Base-by-base conservation (phyloP, 306 rosid genomes). In the Castanospermum australe region DNA sequence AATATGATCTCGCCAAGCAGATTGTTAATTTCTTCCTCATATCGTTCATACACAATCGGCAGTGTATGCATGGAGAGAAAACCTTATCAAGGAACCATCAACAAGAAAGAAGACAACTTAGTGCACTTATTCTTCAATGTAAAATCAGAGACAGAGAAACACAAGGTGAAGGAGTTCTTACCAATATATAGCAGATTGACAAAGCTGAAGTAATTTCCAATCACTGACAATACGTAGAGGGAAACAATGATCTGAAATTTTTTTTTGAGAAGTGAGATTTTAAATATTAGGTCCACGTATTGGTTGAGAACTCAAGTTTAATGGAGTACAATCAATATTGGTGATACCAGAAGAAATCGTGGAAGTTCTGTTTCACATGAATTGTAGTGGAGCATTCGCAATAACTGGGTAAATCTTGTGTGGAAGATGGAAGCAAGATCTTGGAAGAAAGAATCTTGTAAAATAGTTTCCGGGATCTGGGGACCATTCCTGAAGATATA, bases 141-240 rank as follows among this genome's bases (percentile, higher is more conserved):
- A 51, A 75, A 57, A 78, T 54, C 32, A 66, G 25, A 24, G 12
- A 21, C 5, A 45, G 11, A 65, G 11, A 41, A 14, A 52, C 39
- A 57, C 33, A 68, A 76, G 5, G n/a, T 2, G 61, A 70, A 69
- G 28, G 15, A 61, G 14, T 75, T 68, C 81, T 84, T 84, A 94
- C 98, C 96, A 5, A 90, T 33, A 72, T 92, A 94, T 45, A 94
- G 85, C 73, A 90, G 73, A 81, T 94, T 90, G 69, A 92, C 79
- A 55, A 85, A 85, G 86, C 86, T 88, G 84, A 94, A 67, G 82
- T 78, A 94, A 67, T 51, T 84, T 47, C 98, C 98, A 42, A 92
- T 83, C 79, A 86, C 90, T 8, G 97, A 92, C 47, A 90, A 2
- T 57, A 86, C 69, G 52, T 88, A 88, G 33, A 94, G 93, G 38